A percentile compares a stretch with the other conserved stretches of the same genome.
Conservation (phyloP, 148 eudicot species). For the Rhododendron simsii region DNA sequence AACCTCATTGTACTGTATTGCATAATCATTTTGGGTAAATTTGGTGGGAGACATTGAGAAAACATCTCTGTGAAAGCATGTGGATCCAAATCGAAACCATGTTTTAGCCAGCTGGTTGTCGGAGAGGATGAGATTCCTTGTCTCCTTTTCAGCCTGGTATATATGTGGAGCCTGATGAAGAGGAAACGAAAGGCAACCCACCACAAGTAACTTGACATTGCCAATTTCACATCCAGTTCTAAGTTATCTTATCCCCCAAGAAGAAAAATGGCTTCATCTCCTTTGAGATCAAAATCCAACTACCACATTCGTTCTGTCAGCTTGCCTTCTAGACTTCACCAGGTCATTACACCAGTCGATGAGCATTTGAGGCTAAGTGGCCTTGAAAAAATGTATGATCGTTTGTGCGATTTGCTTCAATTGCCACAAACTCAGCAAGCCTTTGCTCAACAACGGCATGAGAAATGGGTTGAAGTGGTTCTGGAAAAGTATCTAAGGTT, state of each 20-base stretch:
- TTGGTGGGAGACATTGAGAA: neutral
- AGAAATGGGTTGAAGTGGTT: neutral
- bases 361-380: neutral
- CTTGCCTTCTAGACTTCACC: slow-evolving; percentile 16
- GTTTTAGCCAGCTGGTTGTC: neutral
- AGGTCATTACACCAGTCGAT: neutral
- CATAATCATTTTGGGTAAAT: neutral
- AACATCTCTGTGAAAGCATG: neutral
- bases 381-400: neutral
- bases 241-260: neutral
- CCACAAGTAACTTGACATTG: neutral
- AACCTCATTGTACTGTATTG: neutral
- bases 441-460: neutral
- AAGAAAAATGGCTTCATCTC: slow-evolving; percentile 10
- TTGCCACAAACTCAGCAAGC: neutral
- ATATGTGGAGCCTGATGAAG: neutral
- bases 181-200: neutral
- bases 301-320: slow-evolving; percentile 26
- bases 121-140: neutral
- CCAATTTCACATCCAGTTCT: neutral
- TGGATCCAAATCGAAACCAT: slow-evolving; percentile 9
- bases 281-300: slow-evolving; percentile 4
- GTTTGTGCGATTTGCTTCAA: neutral
- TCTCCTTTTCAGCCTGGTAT: neutral
- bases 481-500: slow-evolving; percentile 34